Conservation (phyloP, 1,139 yeast genomes). For the Magnusiomyces sp. region DNA sequence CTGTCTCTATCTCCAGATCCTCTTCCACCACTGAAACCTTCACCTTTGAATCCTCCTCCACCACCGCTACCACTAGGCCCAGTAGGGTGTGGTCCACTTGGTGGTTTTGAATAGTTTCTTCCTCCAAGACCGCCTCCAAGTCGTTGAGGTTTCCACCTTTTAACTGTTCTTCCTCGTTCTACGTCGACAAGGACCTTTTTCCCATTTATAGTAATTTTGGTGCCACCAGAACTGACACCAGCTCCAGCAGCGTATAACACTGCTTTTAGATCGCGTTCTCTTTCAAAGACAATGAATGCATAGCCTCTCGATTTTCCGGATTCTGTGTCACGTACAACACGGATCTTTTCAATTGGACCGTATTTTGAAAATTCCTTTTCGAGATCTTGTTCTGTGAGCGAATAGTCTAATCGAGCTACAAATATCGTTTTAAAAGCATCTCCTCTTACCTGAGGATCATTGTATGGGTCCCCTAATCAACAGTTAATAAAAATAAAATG, state of each 20-base stretch:
- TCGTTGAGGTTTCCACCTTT: slow-evolving; percentile 74
- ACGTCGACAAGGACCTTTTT: slow-evolving; percentile 65
- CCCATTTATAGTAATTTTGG: slow-evolving; percentile 45
- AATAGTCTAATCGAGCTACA: slow-evolving; percentile 61
- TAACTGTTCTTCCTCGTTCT: slow-evolving; percentile 70
- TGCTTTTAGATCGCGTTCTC: slow-evolving; percentile 45
- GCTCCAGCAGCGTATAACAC: slow-evolving; percentile 14
- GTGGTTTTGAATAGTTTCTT: slow-evolving; percentile 38
- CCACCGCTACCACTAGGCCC: slow-evolving; percentile 8
- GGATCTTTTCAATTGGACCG: slow-evolving; percentile 61
- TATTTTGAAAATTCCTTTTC: slow-evolving; percentile 52
- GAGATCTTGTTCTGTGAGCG: slow-evolving; percentile 59
- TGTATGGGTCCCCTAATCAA: slow-evolving; percentile 40
- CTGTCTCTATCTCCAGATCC: slow-evolving; percentile 15
- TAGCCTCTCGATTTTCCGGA: slow-evolving; percentile 64
- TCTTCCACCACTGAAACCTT: slow-evolving; percentile 8
- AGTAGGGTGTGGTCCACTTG: slow-evolving; percentile 15
- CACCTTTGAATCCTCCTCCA: slow-evolving; percentile 11
- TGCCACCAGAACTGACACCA: slow-evolving; percentile 36
- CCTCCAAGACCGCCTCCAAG: slow-evolving; percentile 73
- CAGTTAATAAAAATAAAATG: no score
- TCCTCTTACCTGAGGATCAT: slow-evolving; percentile 54
- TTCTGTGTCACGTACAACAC: slow-evolving; percentile 54
- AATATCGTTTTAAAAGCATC: slow-evolving; percentile 79
- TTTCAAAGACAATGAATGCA: slow-evolving; percentile 69